These are phyloP conservation scores for Oxyria digyna DNA, from an alignment of 148 eudicot species.

Conservation along the genomic window DNA sequence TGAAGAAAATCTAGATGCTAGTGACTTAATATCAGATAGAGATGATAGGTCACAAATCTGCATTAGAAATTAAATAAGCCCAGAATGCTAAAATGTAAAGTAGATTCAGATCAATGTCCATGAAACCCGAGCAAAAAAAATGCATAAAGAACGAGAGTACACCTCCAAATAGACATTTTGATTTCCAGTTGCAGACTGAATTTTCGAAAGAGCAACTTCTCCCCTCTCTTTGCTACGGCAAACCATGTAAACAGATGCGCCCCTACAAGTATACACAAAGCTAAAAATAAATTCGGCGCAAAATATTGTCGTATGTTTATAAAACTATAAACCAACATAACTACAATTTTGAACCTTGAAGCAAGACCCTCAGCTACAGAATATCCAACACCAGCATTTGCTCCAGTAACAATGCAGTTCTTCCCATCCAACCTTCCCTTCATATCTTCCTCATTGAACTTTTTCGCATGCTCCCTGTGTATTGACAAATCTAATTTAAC, in stretches of 20 bases:
- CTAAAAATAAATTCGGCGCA: neutral
- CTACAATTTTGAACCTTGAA: constrained; percentile 31
- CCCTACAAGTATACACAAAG: constrained; percentile 29
- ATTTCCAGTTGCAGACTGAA: constrained; percentile 64
- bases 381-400: constrained; percentile 90
- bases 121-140: neutral
- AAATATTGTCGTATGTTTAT: neutral
- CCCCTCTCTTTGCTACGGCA: constrained; percentile 95
- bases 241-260: constrained; percentile 81
- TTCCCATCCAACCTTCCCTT: constrained; percentile 54
- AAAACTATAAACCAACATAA: neutral
- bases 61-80: constrained; percentile 10
- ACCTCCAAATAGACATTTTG: constrained; percentile 82
- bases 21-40: constrained; percentile 54
- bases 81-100: neutral
- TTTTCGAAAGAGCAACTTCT: constrained; percentile 66
- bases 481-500: neutral
- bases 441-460: constrained; percentile 69
- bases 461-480: constrained; percentile 73
- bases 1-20: constrained; percentile 45
- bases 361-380: constrained; percentile 89
- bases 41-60: constrained; percentile 94
- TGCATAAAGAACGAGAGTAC: constrained; percentile 6
- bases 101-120: neutral
- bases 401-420: constrained; percentile 90